Base-by-base conservation (phyloP, 805 yeast genomes). In the Maudiozyma bulderi region DNA sequence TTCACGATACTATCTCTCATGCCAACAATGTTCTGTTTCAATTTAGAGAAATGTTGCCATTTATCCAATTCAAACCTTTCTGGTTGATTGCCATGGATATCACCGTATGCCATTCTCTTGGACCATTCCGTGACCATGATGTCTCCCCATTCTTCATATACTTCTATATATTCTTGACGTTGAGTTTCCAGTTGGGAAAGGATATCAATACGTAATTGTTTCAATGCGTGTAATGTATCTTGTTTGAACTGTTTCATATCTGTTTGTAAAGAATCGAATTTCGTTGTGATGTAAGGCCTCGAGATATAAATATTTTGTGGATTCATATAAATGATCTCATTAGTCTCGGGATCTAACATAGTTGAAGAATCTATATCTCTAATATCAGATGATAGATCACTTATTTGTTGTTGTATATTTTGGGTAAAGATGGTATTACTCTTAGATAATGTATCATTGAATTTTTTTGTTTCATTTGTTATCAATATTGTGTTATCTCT, bases 111-210 rank as follows among this genome's bases (percentile, higher is more conserved):
- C 62, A 84, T 73, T 49, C 78, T 73, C 43, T 76, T 74, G 6
- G 85, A 76, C 66, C 82, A 84, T 54, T 82, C 87, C 51, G 70
- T 73, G 47, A 83, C 72, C 14, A 85, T 73, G 6, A 78, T 75
- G 47, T 84, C 90, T 5, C 82, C 81, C 71, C 84, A 85, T 51
- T 84, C 84, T 61, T 84, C 90, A 60, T 80, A 75, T 0, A 81
- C 74, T 54, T 84, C 90, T 46, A 85, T 71, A 35, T 81, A 72
- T 13, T 67, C 59, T 20, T 66, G 59, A 54, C 75, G 71, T 32
- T 69, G 64, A 1, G 59, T 57, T 10, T 28, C 28, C 14, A 14
- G 14, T 26, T 38, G 31, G 7, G 20, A 2, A 13, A 43, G 31
- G n/a, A 15, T 20, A 10, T 32, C 9, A 8, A 4, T 13, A 30